phyloP scores from a whole-genome alignment of 169 alveolate species.

The Eimeria praecox region DNA sequence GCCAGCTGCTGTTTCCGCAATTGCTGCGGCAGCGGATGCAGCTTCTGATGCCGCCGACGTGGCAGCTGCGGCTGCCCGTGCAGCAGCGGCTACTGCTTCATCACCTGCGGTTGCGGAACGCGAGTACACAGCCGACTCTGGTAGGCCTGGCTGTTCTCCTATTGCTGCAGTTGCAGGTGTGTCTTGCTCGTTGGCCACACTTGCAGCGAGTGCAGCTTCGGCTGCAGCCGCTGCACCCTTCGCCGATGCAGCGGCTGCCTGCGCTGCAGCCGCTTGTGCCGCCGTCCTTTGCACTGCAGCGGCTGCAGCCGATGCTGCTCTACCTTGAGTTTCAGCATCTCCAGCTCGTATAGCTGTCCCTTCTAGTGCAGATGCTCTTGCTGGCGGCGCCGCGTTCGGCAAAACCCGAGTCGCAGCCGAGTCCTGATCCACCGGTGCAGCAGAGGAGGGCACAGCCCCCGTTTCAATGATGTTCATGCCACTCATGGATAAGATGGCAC shows the following conservation, averaged over 20 bases:
- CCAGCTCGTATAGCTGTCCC: neutral
- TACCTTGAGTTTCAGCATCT: neutral
- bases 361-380: neutral
- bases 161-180: neutral
- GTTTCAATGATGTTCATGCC: neutral
- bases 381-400: neutral
- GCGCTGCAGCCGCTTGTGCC: conserved; percentile 50
- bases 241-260: conserved; percentile 22
- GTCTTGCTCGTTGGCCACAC: neutral
- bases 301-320: neutral
- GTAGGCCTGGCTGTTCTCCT: neutral
- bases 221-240: conserved; percentile 46
- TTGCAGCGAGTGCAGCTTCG: neutral
- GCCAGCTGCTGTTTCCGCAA: conserved; percentile 40
- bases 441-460: neutral
- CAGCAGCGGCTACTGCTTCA: conserved; percentile 42
- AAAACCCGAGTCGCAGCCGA: neutral
- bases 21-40: conserved; percentile 41
- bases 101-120: neutral
- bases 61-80: conserved; percentile 36
- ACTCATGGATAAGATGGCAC: neutral
- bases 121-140: neutral
- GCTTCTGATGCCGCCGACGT: conserved; percentile 55
- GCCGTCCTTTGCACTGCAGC: conserved; percentile 23
- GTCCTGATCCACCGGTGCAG: neutral